Evolutionary conservation across 1,284 basidiomycete genomes (phyloP), one percentile per base, ranked within the genome.

Genomic region (Cryptococcus sp.): DNA sequence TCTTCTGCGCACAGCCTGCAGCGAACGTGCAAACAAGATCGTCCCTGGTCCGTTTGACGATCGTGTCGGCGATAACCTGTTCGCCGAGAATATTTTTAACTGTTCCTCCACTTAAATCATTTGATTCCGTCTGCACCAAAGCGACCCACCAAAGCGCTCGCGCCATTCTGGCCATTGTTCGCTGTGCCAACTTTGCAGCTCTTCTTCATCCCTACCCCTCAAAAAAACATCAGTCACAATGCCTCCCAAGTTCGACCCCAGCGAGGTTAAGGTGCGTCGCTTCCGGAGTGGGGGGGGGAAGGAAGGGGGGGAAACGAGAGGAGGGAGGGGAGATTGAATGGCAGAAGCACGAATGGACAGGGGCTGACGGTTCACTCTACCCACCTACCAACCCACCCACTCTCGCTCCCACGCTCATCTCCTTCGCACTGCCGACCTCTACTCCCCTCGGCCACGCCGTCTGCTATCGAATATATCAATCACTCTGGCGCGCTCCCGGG

Each of bases 171-270:
- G 36, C 45, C 35, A 28, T 40, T 51, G 40, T 7, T 9, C 28
- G 35, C 45, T 47, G 28, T 18, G n/a, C 28, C 42, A 20, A 20
- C 37, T 44, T 48, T 51, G 55, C 15, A 47, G 46, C 44, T 55
- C 28, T 35, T 52, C 52, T 36, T 46, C 33, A 52, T 33, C 28
- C 57, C 45, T 45, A 48, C 42, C 33, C 24, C 35, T 18, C 50
- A 53, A 53, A 59, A 54, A 50, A 39, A 28, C 45, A 56, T 56
- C 61, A 66, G 58, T 33, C 18, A 28, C 23, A 47, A 77, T 77
- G 76, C 69, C 76, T 59, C 77, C 77, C 67, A 78, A 78, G 70
- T 65, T 78, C 71, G 77, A 78, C 76, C 77, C 76, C 61, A 72
- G 61, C 53, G 77, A 78, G 62, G 65, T 77, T 68, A 78, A 77